Evolutionary conservation across 2,329 filamentous ascomycete genomes (phyloP).

Genomic region (Ceratocystis albifundus): DNA sequence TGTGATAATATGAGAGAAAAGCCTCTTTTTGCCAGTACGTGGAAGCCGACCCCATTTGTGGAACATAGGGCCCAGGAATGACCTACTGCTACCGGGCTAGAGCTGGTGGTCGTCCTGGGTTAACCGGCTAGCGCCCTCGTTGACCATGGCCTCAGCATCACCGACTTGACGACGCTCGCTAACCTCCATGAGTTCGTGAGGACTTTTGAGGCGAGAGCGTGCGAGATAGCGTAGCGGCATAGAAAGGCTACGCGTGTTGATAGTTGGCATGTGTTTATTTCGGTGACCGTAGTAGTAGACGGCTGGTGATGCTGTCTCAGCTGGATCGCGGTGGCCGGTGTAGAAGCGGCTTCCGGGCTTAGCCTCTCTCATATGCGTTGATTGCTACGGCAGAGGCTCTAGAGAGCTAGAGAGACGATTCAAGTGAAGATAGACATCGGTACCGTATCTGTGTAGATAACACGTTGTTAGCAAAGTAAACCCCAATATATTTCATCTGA

Average conservation of each 20-base stretch:
- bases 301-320: conserved; percentile 30
- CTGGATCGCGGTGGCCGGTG: conserved; percentile 30
- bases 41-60: background rate
- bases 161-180: conserved; percentile 83
- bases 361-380: conserved; percentile 71
- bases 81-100: conserved; percentile 25
- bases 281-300: conserved; percentile 27
- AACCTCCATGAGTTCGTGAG: conserved; percentile 49
- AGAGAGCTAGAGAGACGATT: conserved; percentile 92
- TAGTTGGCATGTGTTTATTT: conserved; percentile 24
- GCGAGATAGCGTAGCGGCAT: conserved; percentile 45
- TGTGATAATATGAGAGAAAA: conserved; percentile 8
- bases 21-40: background rate
- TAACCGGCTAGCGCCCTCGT: conserved; percentile 33
- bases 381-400: conserved; percentile 89
- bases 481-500: background rate
- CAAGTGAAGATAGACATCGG: conserved; percentile 94
- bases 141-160: conserved; percentile 68
- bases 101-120: conserved; percentile 31
- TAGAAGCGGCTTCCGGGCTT: conserved; percentile 21
- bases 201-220: conserved; percentile 53
- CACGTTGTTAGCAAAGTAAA: conserved; percentile 4
- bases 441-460: conserved; percentile 62
- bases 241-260: conserved; percentile 49
- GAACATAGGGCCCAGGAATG: background rate